Base-by-base conservation (phyloP, 1,139 yeast genomes). In the Pichia terricola region DNA sequence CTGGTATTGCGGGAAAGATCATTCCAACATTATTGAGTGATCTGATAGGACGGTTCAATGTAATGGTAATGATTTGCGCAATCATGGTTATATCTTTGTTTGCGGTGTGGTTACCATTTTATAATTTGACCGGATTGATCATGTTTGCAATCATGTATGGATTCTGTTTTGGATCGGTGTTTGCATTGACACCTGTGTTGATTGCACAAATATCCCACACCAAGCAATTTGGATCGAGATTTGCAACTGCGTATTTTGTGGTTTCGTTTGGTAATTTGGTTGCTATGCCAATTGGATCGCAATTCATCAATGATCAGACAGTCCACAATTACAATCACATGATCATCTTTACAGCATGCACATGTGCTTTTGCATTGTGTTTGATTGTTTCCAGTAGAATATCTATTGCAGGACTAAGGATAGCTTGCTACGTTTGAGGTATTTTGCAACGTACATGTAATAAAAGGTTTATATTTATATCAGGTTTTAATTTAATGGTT, bases 191-290 rank as follows among this genome's bases (percentile, higher is more conserved):
- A 0, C 57, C 59, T 4, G 72, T 68, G 3, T 66, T 78, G 46
- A 66, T 75, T 45, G 74, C 79, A 0, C 87, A 81, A 58, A 77
- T 82, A 26, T 77, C 86, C 38, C 71, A 71, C 40, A 76, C 81
- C 2, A 77, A 76, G 37, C 73, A 72, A 45, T 81, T 80, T 53
- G 89, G 89, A 30, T 77, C 73, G 54, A 70, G 83, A 28, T 81
- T 77, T 55, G 85, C 88, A 0, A 79, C 85, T 0, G 70, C 81
- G 61, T 81, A 81, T 58, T 77, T 78, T 53, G 66, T 78, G 37
- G 78, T 79, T 39, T 73, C 84, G 8, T 74, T 80, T 54, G 76
- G 77, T 35, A 73, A 76, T 5, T 62, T 81, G 39, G 68, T 72
- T 0, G 70, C 76, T 1, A 63, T 73, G 48, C 81, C 81, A 30